Evolutionary conservation across 2,329 filamentous ascomycete genomes (phyloP).

Genomic region (Aspergillus pseudoviridinutans): DNA sequence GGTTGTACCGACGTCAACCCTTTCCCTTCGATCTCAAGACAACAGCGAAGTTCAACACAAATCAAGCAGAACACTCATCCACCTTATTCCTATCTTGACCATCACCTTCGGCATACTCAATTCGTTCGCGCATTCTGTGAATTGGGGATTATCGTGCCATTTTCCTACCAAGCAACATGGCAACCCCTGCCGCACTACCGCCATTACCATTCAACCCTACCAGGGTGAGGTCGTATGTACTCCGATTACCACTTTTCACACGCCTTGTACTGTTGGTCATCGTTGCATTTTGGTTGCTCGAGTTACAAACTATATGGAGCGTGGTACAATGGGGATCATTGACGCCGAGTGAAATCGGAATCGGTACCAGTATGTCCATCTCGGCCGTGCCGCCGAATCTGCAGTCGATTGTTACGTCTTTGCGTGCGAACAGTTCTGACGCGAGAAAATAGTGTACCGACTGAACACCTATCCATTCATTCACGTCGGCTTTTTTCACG

Average conservation of each 20-base stretch:
- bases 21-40: not conserved
- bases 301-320: conserved; percentile 67
- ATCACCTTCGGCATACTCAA: not conserved
- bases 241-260: conserved; percentile 85
- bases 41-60: not conserved
- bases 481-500: conserved; percentile 76
- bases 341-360: conserved; percentile 69
- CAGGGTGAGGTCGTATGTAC: conserved; percentile 74
- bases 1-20: not conserved
- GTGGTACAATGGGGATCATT: conserved; percentile 73
- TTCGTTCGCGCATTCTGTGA: not conserved
- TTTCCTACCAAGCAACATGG: conserved; percentile 31
- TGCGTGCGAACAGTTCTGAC: not conserved
- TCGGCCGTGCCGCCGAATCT: not conserved
- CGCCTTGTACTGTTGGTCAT: conserved; percentile 65
- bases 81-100: not conserved
- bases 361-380: conserved; percentile 62
- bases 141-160: not conserved
- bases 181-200: conserved; percentile 46
- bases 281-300: conserved; percentile 63
- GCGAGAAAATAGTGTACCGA: conserved; percentile 67
- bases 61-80: not conserved
- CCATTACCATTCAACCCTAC: conserved; percentile 63
- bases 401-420: not conserved
- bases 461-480: conserved; percentile 89